Base-by-base conservation (phyloP, 75 land plant species). In the Pinus tabuliformis region DNA sequence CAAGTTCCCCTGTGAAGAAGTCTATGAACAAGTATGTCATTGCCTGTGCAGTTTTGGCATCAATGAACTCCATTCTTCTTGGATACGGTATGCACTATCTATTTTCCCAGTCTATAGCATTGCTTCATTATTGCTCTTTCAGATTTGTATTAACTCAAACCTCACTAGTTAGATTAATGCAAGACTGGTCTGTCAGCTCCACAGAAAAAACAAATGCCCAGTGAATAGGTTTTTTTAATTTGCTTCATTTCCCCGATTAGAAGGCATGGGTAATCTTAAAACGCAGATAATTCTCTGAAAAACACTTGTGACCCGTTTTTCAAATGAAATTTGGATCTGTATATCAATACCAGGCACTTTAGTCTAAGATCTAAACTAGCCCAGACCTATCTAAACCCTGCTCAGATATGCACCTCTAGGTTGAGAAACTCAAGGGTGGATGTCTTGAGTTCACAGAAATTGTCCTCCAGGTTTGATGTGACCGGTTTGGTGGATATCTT, bases 11-110 rank as follows among this genome's bases (percentile, higher is more conserved):
- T 6, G 7, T 3, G 58, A 76, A 73, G 45, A 72, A 58, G 16
- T 76, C 73, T 15, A 73, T 72, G 15, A 77, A 78, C 57, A 79
- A 13, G 16, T 83, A 83, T 58, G 85, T 84, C 56, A 16, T 82
- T 58, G 77, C 59, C 30, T 82, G 84, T 74, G 70, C 85, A 37
- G 22, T 82, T 28, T 57, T 90, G 24, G 90, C 92, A 17, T 89
- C 91, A 57, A 78, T 90, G 86, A 81, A 83, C 72, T 85, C 92
- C 49, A 79, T 84, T 2, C 75, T 88, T 22, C 76, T 90, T 22
- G 92, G 92, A n/a, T 90, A 90, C 59, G 92, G 90, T 88, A 71
- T 75, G 78, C 21, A 73, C 5, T 39, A 2, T 4, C 5, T 15
- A 3, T 58, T 58, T 16, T n/a, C 5, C 60, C 60, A 18, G 18